A percentile compares a stretch with the other conserved stretches of the same genome.
Conservation (phyloP, 306 rosid genomes). For the Adenanthera pavonina region DNA sequence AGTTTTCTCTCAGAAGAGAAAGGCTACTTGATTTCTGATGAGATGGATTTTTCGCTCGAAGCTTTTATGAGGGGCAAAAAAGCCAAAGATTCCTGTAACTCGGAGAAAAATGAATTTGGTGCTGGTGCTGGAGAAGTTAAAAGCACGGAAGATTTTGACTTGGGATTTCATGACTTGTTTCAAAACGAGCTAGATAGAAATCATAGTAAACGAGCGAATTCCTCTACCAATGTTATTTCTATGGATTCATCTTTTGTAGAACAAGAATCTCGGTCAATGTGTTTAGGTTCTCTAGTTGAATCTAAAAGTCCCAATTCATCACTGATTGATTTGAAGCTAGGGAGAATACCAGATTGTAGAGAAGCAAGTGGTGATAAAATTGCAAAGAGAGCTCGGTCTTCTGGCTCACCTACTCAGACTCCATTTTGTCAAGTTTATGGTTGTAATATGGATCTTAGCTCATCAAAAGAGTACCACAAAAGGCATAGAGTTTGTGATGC, state of each 20-base stretch:
- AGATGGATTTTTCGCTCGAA: conserved; percentile 64
- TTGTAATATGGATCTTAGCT: conserved; percentile 75
- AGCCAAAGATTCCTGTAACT: conserved; percentile 44
- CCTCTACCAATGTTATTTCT: conserved; percentile 56
- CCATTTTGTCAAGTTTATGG: conserved; percentile 82
- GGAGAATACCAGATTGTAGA: conserved; percentile 58
- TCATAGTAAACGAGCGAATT: conserved; percentile 50
- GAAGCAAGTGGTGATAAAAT: conserved; percentile 38
- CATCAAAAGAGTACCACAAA: conserved; percentile 82
- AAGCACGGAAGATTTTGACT: conserved; percentile 59
- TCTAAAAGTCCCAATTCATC: conserved; percentile 54
- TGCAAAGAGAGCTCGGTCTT: conserved; percentile 57
- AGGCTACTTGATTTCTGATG: conserved; percentile 60
- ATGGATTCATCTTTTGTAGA: conserved; percentile 60
- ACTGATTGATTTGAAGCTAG: conserved; percentile 70
- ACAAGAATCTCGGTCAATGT: conserved; percentile 59
- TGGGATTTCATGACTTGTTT: conserved; percentile 58
- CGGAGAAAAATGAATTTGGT: conserved; percentile 51
- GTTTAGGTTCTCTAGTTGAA: conserved; percentile 50
- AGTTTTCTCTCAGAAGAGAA: conserved; percentile 64
- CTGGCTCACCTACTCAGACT: conserved; percentile 47
- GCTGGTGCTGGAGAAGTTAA: conserved; percentile 53
- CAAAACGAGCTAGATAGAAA: conserved; percentile 53
- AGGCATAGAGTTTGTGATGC: conserved; percentile 84
- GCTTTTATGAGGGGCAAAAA: conserved; percentile 59